Evolutionary conservation across 257 asterid species (phyloP), one percentile per base, ranked within the genome.

Genomic region (Forsythia suspensa): DNA sequence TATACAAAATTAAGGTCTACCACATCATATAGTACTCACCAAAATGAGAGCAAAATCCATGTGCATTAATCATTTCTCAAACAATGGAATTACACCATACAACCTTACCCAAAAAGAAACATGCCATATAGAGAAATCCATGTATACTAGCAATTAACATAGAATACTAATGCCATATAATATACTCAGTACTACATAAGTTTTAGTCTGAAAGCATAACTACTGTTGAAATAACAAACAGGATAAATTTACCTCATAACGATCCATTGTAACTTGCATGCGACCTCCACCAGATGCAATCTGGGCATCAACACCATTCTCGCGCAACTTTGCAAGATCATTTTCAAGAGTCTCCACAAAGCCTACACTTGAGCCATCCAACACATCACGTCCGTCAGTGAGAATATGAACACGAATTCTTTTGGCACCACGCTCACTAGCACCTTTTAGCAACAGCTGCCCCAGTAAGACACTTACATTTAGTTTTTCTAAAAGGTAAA

Each of bases 261-360:
- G 94, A 79, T 95, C 98, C 99, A 95, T 95, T 16, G 98, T 93
- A 57, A 93, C 98, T 71, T 92, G 90, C 99, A 95, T 95, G 29
- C 99, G 97, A 52, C 99, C 99, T 42, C 99, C 99, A 69, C 99
- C 99, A 57, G 99, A 95, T 79, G 99, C 99, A 86, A 89, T 74
- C 85, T 81, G 89, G 12, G 99, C 98, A 83, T 95, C 99, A 73
- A 95, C 80, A 41, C 97, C 99, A 36, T 92, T 90, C 70, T 65
- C 95, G 0, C 97, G 91, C 71, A 95, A 86, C 76, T 90, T 80
- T 24, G 81, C 87, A 36, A 95, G 97, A 86, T 91, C 97, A 68
- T 84, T 90, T 83, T 92, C 97, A 10, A 93, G 94, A 34, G 94
- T 90, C 80, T 95, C 98, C 82, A 91, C 92, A 75, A 89, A 93